These are phyloP conservation scores for Cutaneotrichosporon cutaneum DNA, from an alignment of 1,284 basidiomycete species.

Conservation along the genomic window DNA sequence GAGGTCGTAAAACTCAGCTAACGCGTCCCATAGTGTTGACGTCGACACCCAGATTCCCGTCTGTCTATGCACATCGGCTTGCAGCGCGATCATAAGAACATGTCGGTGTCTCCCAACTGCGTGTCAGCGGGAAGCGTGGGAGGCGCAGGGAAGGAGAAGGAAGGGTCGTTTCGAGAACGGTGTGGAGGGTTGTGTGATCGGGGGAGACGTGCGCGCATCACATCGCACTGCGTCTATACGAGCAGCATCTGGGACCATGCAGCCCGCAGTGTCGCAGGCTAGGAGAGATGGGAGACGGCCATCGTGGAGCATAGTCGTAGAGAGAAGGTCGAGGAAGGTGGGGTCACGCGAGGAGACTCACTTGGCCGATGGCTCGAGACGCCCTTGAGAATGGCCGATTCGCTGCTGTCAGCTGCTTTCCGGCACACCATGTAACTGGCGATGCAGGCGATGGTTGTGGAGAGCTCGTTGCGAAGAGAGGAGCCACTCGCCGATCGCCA, in stretches of 20 bases:
- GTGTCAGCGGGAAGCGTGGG: neutral
- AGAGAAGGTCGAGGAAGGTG: neutral
- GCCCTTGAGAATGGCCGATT: constrained; percentile 38
- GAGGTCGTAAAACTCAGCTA: constrained; percentile 69
- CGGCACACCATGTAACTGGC: neutral
- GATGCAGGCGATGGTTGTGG: too few relatives aligned
- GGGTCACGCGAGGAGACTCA: constrained; percentile 15
- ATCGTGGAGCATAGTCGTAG: too few relatives aligned
- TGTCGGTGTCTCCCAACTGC: constrained; percentile 45
- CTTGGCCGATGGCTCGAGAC: constrained; percentile 33
- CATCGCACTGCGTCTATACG: too few relatives aligned
- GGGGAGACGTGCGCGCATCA: too few relatives aligned
- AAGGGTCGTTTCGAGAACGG: neutral
- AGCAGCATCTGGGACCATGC: too few relatives aligned
- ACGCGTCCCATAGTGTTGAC: constrained; percentile 70
- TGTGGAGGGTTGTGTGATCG: neutral
- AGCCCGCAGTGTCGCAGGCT: neutral
- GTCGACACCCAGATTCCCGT: constrained; percentile 55
- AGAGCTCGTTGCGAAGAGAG: too few relatives aligned
- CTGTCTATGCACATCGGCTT: constrained; percentile 35
- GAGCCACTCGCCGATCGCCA: too few relatives aligned
- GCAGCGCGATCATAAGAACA: constrained; percentile 41
- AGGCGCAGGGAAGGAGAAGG: neutral
- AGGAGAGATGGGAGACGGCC: too few relatives aligned
- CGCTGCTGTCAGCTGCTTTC: constrained; percentile 25